Evolutionary conservation across 805 yeast species (phyloP).

Genomic region (Pichia phayaonensis): DNA sequence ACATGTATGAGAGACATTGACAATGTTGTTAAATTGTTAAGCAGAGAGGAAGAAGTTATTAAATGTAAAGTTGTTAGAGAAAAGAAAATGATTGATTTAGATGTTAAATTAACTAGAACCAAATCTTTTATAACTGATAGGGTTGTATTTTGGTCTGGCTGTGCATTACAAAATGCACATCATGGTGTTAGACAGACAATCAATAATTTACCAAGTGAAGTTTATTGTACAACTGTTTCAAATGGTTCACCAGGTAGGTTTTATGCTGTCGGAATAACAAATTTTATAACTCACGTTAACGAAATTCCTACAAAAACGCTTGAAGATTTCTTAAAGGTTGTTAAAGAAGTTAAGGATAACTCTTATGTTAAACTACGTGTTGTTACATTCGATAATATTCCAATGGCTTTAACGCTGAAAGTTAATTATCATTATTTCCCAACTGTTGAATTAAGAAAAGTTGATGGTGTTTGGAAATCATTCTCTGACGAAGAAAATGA

Average conservation of each 20-base stretch:
- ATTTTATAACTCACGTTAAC: conserved; percentile 85
- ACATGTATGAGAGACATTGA: conserved; percentile 62
- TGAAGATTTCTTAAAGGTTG: conserved; percentile 57
- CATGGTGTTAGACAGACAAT: conserved; percentile 85
- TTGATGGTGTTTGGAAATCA: conserved; percentile 45
- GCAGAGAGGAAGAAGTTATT: conserved; percentile 26
- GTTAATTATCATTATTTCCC: conserved; percentile 88
- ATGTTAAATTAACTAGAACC: conserved; percentile 59
- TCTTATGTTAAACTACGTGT: conserved; percentile 75
- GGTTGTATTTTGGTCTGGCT: conserved; percentile 77
- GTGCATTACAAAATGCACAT: conserved; percentile 80
- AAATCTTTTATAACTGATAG: conserved; percentile 49
- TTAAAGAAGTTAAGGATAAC: conserved; percentile 66
- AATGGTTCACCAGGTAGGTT: conserved; percentile 84
- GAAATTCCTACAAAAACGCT: conserved; percentile 66
- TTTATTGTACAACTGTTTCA: conserved; percentile 69
- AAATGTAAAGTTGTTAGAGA: conserved; percentile 64
- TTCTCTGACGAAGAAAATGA: conserved; percentile 36
- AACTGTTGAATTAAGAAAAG: conserved; percentile 52
- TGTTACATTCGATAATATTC: conserved; percentile 80
- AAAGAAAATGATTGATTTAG: conserved; percentile 52
- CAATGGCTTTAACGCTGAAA: conserved; percentile 77
- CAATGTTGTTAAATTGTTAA: conserved; percentile 34
- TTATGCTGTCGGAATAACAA: conserved; percentile 69
- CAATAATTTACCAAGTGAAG: conserved; percentile 68